Percentiles rank a stretch among this genome's conserved stretches.
Evolutionary conservation across 192 early-diverging fungal species (phyloP).

Genomic region (Borealophlyctis nickersoniae): DNA sequence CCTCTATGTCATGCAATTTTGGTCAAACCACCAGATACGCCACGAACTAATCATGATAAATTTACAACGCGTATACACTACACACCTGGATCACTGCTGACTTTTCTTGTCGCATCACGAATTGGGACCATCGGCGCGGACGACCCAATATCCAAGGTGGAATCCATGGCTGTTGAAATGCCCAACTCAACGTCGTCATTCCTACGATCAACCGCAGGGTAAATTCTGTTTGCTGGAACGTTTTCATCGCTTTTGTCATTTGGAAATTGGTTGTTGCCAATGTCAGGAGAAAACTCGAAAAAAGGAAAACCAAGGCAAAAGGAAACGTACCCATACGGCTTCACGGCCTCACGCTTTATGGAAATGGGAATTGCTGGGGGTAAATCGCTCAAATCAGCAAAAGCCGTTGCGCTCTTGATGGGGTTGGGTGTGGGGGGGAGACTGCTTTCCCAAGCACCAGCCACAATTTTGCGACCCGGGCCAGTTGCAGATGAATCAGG

Average conservation of each 20-base stretch:
- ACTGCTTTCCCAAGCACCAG: background rate
- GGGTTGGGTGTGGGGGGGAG: background rate
- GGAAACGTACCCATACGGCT: constrained; percentile 21
- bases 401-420: background rate
- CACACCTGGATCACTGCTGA: too few relatives aligned
- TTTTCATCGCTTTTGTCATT: background rate
- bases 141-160: constrained; percentile 1
- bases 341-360: constrained; percentile 21
- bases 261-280: background rate
- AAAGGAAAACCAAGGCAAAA: too few relatives aligned
- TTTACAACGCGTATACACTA: too few relatives aligned
- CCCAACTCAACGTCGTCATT: constrained; percentile 2
- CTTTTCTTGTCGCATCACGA: background rate
- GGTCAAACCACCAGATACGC: too few relatives aligned
- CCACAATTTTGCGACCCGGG: background rate
- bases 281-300: background rate
- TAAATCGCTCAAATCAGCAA: constrained; percentile 23
- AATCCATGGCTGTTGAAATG: constrained; percentile 23
- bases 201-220: constrained; percentile 11
- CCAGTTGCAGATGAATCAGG: background rate
- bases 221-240: constrained; percentile 2
- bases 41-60: too few relatives aligned
- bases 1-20: background rate
- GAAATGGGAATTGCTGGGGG: constrained; percentile 3
- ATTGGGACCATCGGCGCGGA: background rate